These are phyloP conservation scores for Clitocybe nebularis DNA, from an alignment of 1,284 basidiomycete genomes.

Conservation along the genomic window DNA sequence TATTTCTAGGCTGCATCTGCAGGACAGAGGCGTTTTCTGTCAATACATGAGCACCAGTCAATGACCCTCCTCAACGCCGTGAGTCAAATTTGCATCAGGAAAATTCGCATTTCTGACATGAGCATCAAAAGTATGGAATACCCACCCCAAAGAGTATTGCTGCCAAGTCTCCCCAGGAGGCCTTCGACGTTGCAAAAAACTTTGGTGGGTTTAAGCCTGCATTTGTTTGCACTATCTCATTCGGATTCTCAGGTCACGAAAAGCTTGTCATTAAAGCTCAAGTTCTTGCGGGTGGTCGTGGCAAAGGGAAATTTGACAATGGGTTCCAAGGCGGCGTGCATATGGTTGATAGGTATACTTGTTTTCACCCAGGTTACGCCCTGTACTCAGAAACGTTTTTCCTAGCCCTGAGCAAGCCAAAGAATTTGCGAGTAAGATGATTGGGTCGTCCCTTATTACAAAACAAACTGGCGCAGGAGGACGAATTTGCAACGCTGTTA, in stretches of 20 bases:
- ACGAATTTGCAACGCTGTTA: slow-evolving; percentile 90
- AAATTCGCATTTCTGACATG: slow-evolving; percentile 3
- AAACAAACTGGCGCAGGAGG: slow-evolving; percentile 97
- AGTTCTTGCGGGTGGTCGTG: slow-evolving; percentile 97
- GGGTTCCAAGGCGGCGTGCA: slow-evolving; percentile 98
- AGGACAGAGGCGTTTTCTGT: slow-evolving; percentile 89
- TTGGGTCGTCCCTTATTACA: slow-evolving; percentile 94
- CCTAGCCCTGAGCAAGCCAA: slow-evolving; percentile 83
- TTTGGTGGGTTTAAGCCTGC: slow-evolving; percentile 57
- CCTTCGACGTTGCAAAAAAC: slow-evolving; percentile 82
- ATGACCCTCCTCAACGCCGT: slow-evolving; percentile 93
- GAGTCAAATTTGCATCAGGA: slow-evolving; percentile 25
- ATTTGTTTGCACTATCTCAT: slow-evolving; percentile 7
- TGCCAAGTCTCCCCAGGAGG: slow-evolving; percentile 89
- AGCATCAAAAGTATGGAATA: slow-evolving; percentile 79
- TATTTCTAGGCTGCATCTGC: slow-evolving; percentile 54
- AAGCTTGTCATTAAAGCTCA: slow-evolving; percentile 96
- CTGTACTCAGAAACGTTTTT: slow-evolving; percentile 8
- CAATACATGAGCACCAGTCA: slow-evolving; percentile 98
- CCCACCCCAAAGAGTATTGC: slow-evolving; percentile 91
- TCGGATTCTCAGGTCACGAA: slow-evolving; percentile 46
- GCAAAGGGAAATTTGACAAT: slow-evolving; percentile 96
- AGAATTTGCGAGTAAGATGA: slow-evolving; percentile 89
- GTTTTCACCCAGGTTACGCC: slow-evolving; percentile 6
- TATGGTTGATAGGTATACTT: slow-evolving; percentile 83